Conservation (phyloP, 1,284 basidiomycete genomes). For the Termitomyces sp. region DNA sequence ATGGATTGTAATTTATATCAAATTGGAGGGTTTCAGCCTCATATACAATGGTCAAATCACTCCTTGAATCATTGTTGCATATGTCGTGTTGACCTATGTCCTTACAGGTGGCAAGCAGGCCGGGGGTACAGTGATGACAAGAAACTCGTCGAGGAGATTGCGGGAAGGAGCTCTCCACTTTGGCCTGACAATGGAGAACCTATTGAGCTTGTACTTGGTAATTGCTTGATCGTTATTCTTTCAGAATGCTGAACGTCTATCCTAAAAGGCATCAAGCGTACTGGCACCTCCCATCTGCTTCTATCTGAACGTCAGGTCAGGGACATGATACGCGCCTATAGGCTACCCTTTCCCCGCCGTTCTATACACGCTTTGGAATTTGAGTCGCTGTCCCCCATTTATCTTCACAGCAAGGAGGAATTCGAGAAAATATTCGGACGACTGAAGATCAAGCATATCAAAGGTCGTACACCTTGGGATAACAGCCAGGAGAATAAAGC, state of each 20-base stretch:
- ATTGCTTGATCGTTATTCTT: not conserved
- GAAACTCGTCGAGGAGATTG: conserved; percentile 23
- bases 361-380: conserved; percentile 20
- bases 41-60: conserved; percentile 21
- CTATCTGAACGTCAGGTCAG: conserved; percentile 23
- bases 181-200: conserved; percentile 7
- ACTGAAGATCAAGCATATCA: conserved; percentile 24
- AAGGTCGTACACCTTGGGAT: conserved; percentile 17
- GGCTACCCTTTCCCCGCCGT: conserved; percentile 4
- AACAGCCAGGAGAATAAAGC: conserved; percentile 28
- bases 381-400: conserved; percentile 35
- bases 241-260: not conserved
- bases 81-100: not conserved
- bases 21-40: conserved; percentile 23
- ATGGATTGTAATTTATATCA: conserved; percentile 21
- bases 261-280: conserved; percentile 28
- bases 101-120: conserved; percentile 5
- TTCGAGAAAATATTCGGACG: conserved; percentile 26
- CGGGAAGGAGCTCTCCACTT: conserved; percentile 23
- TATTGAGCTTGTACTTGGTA: conserved; percentile 31
- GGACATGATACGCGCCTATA: conserved; percentile 6
- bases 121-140: conserved; percentile 23
- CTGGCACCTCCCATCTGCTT: conserved; percentile 32
- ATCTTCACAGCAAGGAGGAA: conserved; percentile 22
- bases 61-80: not conserved